Evolutionary conservation across 495 filamentous ascomycete species (phyloP).

Genomic region (Talaromyces thailandensis): DNA sequence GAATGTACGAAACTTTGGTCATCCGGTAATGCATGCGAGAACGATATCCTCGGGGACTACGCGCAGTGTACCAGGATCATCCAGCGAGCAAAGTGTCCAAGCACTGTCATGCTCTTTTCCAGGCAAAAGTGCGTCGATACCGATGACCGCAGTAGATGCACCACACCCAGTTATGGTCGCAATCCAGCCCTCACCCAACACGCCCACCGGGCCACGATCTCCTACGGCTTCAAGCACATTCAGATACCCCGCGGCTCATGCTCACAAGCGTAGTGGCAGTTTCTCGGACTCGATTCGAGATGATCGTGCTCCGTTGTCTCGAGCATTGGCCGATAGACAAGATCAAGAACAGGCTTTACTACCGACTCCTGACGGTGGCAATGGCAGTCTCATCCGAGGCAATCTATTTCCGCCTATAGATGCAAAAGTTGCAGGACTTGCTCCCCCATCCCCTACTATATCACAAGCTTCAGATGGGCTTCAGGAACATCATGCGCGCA

Average conservation of each 20-base stretch:
- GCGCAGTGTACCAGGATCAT: constrained; percentile 35
- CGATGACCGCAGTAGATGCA: constrained; percentile 32
- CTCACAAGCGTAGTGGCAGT: constrained; percentile 64
- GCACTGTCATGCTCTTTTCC: constrained; percentile 81
- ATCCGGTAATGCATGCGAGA: constrained; percentile 23
- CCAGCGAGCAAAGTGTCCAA: constrained; percentile 52
- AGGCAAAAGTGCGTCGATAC: constrained; percentile 41
- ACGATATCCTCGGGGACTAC: constrained; percentile 35
- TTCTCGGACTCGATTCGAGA: constrained; percentile 87
- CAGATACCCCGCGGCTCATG: constrained; percentile 29
- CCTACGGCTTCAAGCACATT: constrained; percentile 19
- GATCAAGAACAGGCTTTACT: constrained; percentile 27
- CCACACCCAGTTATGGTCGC: constrained; percentile 50
- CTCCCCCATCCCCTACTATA: constrained; percentile 50
- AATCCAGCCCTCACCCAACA: constrained; percentile 12
- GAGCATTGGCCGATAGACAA: constrained; percentile 27
- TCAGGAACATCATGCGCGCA: constrained; percentile 18
- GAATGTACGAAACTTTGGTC: neutral
- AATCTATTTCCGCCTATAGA: constrained; percentile 67
- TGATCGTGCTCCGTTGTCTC: constrained; percentile 48
- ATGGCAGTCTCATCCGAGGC: constrained; percentile 76
- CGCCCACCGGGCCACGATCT: constrained; percentile 18
- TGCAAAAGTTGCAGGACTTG: constrained; percentile 63
- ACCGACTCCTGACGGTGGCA: constrained; percentile 22
- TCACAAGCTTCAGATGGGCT: constrained; percentile 9